Evolutionary conservation across 108 stramenopile species (phyloP).

Genomic region (Fragilariopsis cylindrus): DNA sequence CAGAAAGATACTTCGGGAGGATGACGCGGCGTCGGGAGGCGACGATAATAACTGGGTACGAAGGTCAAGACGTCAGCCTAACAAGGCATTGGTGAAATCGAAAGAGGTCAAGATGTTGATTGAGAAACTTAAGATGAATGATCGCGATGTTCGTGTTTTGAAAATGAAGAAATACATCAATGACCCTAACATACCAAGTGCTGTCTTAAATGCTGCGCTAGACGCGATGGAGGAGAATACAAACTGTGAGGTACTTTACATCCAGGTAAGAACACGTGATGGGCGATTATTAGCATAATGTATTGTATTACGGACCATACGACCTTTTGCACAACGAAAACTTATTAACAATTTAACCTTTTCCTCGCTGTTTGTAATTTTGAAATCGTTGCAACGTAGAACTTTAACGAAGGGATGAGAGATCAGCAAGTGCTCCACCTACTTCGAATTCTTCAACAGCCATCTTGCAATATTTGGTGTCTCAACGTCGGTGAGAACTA

Average conservation of each 20-base stretch:
- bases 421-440: conserved; percentile 87
- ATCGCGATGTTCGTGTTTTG: conserved; percentile 86
- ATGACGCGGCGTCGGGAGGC: conserved; percentile 20
- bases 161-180: conserved; percentile 92
- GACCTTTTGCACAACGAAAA: neutral
- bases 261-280: conserved; percentile 64
- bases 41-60: conserved; percentile 64
- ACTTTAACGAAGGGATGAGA: conserved; percentile 88
- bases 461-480: conserved; percentile 88
- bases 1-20: conserved; percentile 50
- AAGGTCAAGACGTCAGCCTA: conserved; percentile 81
- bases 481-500: conserved; percentile 94
- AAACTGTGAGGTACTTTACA: conserved; percentile 89
- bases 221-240: conserved; percentile 89
- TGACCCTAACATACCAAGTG: conserved; percentile 77
- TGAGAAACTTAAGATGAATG: conserved; percentile 72
- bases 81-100: conserved; percentile 57
- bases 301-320: neutral
- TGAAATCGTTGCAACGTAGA: conserved; percentile 38
- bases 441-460: conserved; percentile 71
- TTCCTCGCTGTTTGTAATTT: neutral
- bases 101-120: conserved; percentile 60
- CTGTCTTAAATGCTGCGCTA: conserved; percentile 83
- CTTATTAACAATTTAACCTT: neutral
- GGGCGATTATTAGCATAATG: neutral